These are phyloP conservation scores for Tricharina praecox DNA, from an alignment of 495 filamentous ascomycete species.

Conservation along the genomic window DNA sequence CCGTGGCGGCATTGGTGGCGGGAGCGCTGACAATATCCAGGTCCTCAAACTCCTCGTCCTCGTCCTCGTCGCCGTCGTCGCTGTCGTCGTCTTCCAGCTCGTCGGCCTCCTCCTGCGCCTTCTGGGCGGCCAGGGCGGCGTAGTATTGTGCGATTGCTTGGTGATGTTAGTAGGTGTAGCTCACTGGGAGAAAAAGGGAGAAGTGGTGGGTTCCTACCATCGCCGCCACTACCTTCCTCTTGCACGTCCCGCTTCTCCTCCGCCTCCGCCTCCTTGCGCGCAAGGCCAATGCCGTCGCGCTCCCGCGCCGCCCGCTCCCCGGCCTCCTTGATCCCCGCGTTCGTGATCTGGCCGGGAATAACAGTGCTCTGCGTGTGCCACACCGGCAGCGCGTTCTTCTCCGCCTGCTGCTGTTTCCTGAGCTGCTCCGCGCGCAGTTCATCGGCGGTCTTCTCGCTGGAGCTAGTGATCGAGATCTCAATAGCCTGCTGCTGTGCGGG, in stretches of 20 bases:
- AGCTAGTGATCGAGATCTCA: constrained; percentile 58
- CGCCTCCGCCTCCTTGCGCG: constrained; percentile 34
- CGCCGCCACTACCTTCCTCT: constrained; percentile 23
- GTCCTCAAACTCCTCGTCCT: constrained; percentile 31
- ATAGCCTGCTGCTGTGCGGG: constrained; percentile 55
- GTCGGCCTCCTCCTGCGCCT: constrained; percentile 32
- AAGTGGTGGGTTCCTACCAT: too few relatives aligned
- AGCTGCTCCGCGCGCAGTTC: constrained; percentile 56
- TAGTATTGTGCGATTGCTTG: constrained; percentile 37
- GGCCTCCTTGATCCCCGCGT: constrained; percentile 24
- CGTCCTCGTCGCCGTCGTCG: constrained; percentile 36
- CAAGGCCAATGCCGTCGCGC: constrained; percentile 24
- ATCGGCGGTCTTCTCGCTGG: constrained; percentile 53
- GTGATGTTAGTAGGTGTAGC: constrained; percentile 1
- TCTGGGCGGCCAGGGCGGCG: constrained; percentile 35
- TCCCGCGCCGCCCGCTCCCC: constrained; percentile 27
- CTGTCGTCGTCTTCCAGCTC: constrained; percentile 34
- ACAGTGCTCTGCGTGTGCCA: constrained; percentile 88
- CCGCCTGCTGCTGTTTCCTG: constrained; percentile 54
- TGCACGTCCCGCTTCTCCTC: constrained; percentile 38
- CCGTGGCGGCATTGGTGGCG: constrained; percentile 11
- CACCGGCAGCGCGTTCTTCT: constrained; percentile 69
- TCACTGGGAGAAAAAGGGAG: not conserved
- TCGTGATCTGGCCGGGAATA: constrained; percentile 28
- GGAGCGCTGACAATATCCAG: constrained; percentile 12